Evolutionary conservation across 768 basidiomycete species (phyloP), one percentile per base, ranked within the genome.

Genomic region (Trametes cubensis): DNA sequence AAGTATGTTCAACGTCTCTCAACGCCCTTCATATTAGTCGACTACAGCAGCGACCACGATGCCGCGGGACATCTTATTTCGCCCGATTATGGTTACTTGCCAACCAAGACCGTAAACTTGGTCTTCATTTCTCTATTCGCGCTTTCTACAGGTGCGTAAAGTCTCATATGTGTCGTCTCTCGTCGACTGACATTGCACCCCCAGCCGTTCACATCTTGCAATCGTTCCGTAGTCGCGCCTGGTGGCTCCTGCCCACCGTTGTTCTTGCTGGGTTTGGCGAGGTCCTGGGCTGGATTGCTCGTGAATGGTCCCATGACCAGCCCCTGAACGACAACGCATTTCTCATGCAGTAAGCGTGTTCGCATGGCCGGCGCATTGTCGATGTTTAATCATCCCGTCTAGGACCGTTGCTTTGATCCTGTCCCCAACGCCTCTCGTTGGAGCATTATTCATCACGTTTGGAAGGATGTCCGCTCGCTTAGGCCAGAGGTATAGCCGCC

Each of bases 221-320:
- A 58, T 71, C 76, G 0, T 41, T 71, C 3, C 66, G 63, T 28
- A 70, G 62, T 60, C 69, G 72, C 6, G 47, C 74, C 11, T 77
- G 75, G 73, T 78, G 73, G 70, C 65, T 78, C 40, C 46, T 74
- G 25, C 71, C 70, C 8, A 78, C 77, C 0, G 71, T 70, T 10
- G 61, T 72, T 15, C 55, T 74, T 2, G 71, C 70, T 26, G 72
- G 71, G 14, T n/a, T 73, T 1, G 67, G 71, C 28, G 78, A 79
- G 59, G 62, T 77, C 8, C 47, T 78, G 4, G 78, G 79, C 0
- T 79, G 77, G 78, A 50, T 58, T 18, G 77, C 64, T 0, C 65
- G 78, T 17, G 56, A 74, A 10, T 77, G 75, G 76, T 73, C 71
- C 7, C 70, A 66, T 56, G 63, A 69, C 20, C 66, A 71, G 25